These are phyloP conservation scores for Fusarium sp. DNA, from an alignment of 2,329 filamentous ascomycete species.

Conservation along the genomic window DNA sequence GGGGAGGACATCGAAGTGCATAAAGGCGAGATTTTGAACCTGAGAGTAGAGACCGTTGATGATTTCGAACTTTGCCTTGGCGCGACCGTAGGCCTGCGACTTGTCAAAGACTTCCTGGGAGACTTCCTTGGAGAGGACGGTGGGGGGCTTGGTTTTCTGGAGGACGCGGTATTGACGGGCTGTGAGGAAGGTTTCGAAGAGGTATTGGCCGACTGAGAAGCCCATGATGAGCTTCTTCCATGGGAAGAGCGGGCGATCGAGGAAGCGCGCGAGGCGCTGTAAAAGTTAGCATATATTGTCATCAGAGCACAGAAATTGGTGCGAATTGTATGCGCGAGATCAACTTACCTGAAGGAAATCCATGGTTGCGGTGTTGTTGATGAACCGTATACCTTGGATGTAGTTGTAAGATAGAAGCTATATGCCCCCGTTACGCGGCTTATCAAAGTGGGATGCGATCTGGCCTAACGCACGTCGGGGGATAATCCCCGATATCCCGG, in stretches of 20 bases:
- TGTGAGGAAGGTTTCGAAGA: slow-evolving; percentile 90
- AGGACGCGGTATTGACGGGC: slow-evolving; percentile 91
- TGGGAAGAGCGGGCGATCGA: slow-evolving; percentile 92
- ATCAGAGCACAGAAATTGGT: not conserved
- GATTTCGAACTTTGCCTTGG: slow-evolving; percentile 92
- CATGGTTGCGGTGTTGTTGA: slow-evolving; percentile 52
- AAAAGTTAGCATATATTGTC: slow-evolving; percentile 30
- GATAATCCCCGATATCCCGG: slow-evolving; percentile 42
- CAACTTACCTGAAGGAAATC: slow-evolving; percentile 60
- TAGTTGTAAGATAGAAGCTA: slow-evolving; percentile 41
- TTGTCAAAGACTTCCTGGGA: slow-evolving; percentile 93
- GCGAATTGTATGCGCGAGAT: not conserved
- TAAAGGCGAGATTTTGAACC: slow-evolving; percentile 87
- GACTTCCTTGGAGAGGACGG: slow-evolving; percentile 89
- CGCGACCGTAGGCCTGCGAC: slow-evolving; percentile 93
- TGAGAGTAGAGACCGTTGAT: slow-evolving; percentile 85
- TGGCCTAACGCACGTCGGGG: slow-evolving; percentile 39
- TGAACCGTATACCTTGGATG: slow-evolving; percentile 38
- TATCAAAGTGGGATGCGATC: slow-evolving; percentile 40
- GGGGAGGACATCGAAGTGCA: slow-evolving; percentile 91
- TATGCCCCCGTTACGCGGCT: slow-evolving; percentile 20
- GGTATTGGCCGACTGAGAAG: slow-evolving; percentile 91
- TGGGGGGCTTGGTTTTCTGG: slow-evolving; percentile 81
- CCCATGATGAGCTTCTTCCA: slow-evolving; percentile 98
- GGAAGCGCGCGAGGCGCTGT: slow-evolving; percentile 80